Evolutionary conservation across 441 rosid species (phyloP).

Genomic region (Melianthus villosus): DNA sequence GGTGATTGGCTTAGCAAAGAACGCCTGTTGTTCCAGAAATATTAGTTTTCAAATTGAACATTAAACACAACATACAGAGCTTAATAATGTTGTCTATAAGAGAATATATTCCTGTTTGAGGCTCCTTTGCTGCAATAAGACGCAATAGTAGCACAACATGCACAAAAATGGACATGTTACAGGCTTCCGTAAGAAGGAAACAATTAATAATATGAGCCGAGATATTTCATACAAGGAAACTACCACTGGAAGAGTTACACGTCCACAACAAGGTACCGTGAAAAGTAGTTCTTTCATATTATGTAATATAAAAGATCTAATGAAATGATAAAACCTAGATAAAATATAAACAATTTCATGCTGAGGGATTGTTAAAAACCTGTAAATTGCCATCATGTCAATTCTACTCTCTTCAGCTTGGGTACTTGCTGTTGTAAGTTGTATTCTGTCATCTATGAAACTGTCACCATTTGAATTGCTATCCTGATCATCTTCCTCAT

Average conservation of each 20-base stretch:
- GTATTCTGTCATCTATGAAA: slow-evolving; percentile 70
- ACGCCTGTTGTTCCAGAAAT: slow-evolving; percentile 36
- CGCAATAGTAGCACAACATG: too few species aligned
- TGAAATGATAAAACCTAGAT: too few species aligned
- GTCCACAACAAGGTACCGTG: too few species aligned
- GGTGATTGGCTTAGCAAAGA: slow-evolving; percentile 94
- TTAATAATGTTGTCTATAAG: background rate
- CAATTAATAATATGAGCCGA: too few species aligned
- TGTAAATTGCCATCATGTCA: slow-evolving; percentile 87
- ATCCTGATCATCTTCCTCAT: slow-evolving; percentile 38
- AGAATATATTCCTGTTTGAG: background rate
- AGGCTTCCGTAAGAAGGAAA: too few species aligned
- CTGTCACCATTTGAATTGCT: slow-evolving; percentile 48
- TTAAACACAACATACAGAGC: slow-evolving; percentile 1
- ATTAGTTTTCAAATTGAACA: too few species aligned
- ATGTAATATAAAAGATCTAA: too few species aligned
- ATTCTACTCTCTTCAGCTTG: slow-evolving; percentile 39
- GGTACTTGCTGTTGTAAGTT: slow-evolving; percentile 38
- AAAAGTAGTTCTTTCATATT: too few species aligned
- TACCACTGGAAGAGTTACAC: too few species aligned
- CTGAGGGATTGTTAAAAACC: slow-evolving; percentile 20
- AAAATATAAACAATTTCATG: background rate
- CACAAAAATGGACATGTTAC: too few species aligned
- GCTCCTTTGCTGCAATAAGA: too few species aligned
- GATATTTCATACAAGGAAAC: too few species aligned